These are phyloP conservation scores for Curvularia hawaiiensis DNA, from an alignment of 2,329 filamentous ascomycete species.

Conservation along the genomic window DNA sequence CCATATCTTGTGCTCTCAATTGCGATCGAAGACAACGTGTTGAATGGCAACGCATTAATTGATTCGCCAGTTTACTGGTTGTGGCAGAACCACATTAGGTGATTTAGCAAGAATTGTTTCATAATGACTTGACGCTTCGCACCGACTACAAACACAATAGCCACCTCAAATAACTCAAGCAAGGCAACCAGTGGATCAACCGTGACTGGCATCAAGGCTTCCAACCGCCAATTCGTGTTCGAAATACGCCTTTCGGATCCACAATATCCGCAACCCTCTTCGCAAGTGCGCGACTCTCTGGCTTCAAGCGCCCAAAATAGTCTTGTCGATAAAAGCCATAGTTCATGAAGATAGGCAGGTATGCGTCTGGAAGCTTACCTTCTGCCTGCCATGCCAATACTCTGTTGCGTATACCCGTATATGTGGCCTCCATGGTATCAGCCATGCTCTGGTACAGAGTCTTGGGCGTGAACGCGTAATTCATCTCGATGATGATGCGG, in stretches of 20 bases:
- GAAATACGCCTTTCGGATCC: conserved; percentile 50
- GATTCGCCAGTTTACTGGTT: neutral
- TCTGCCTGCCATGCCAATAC: conserved; percentile 46
- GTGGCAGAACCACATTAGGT: too few relatives aligned
- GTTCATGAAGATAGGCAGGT: conserved; percentile 56
- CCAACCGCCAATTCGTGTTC: conserved; percentile 51
- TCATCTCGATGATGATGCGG: conserved; percentile 54
- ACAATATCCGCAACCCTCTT: conserved; percentile 46
- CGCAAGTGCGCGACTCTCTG: conserved; percentile 40
- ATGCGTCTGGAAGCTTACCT: conserved; percentile 49
- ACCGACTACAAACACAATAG: neutral
- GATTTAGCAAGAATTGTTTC: neutral
- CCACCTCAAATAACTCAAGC: neutral
- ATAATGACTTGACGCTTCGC: neutral
- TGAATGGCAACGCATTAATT: neutral
- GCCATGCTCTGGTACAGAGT: conserved; percentile 49
- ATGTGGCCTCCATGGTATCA: conserved; percentile 46
- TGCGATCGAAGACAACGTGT: neutral
- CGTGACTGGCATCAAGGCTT: conserved; percentile 32
- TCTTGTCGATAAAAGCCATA: conserved; percentile 54
- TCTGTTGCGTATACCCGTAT: conserved; percentile 45
- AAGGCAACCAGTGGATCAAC: neutral
- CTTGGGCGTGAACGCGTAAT: conserved; percentile 48
- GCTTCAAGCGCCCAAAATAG: conserved; percentile 51
- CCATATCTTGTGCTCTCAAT: neutral